Base-by-base conservation (phyloP, 2,329 filamentous ascomycete genomes). In the Cyclaneusma minus region DNA sequence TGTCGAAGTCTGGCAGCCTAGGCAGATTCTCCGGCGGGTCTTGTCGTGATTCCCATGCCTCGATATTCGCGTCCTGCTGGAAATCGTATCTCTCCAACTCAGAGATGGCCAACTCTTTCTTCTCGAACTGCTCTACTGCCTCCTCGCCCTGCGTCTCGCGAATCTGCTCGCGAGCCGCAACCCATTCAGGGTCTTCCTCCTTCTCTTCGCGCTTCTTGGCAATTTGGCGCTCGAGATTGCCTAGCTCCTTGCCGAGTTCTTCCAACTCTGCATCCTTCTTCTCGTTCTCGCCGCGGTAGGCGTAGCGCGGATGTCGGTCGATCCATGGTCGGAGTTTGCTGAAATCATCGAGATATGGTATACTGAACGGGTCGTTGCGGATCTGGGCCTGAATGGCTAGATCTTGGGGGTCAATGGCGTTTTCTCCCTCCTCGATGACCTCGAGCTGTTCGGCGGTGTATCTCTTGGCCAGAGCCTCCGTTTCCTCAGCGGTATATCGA, bases 301-400 rank as follows among this genome's bases (percentile, higher is more conserved):
- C 27, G 7, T 42, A 41, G 9, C 35, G 36, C n/a, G 40, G 30
- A 12, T 36, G 37, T 54, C 31, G 54, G 56, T 95, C 87, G 33
- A 89, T 66, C 25, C 81, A 62, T 28, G 83, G 81, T 44, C 82
- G 69, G 35, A 87, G 64, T 30, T 66, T 65, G 32, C 77, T 69
- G 44, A 93, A 78, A 50, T 92, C 82, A 48, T 94, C 84, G 29
- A 87, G 55, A 50, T 92, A 89, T 34, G 68, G 60, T 25, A 85
- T 57, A 28, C 62, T 60, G 60, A 81, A 79, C 6, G 72, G 64
- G 47, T 92, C 84, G 29, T 58, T 63, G 34, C 83, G 73, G 40
- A 80, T 51, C 22, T 69, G 63, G 37, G 75, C 80, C 54, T 89
- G 78, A 17, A 69, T 60, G 21, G 75, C 62, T 46, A 94, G 48